Evolutionary conservation across 2,329 filamentous ascomycete genomes (phyloP).

Genomic region (Aspergillus ochraceoroseus): DNA sequence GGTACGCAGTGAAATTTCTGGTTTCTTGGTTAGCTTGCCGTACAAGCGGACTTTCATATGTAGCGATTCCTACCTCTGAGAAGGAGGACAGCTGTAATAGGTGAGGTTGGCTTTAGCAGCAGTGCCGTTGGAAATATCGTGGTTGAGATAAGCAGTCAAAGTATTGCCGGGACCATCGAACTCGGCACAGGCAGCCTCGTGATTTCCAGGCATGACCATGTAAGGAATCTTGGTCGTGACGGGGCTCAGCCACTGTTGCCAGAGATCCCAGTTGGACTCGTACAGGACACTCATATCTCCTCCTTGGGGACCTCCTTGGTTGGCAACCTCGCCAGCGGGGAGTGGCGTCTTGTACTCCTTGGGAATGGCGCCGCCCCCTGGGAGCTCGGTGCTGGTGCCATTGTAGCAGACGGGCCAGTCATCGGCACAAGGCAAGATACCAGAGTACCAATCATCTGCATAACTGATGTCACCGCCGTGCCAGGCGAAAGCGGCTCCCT

Average conservation of each 20-base stretch:
- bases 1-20: constrained; percentile 51
- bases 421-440: constrained; percentile 48
- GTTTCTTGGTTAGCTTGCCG: not conserved
- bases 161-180: constrained; percentile 46
- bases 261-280: constrained; percentile 51
- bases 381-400: constrained; percentile 43
- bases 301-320: constrained; percentile 46
- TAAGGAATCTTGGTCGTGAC: constrained; percentile 46
- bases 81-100: constrained; percentile 52
- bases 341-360: constrained; percentile 45
- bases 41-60: no score
- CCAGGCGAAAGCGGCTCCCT: constrained; percentile 50
- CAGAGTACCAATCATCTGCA: constrained; percentile 50
- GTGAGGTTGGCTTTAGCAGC: constrained; percentile 38
- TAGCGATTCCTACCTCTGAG: constrained; percentile 39
- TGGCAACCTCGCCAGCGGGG: constrained; percentile 44
- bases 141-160: constrained; percentile 47
- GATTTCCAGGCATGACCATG: constrained; percentile 51
- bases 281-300: constrained; percentile 50
- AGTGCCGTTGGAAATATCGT: constrained; percentile 44
- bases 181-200: constrained; percentile 48
- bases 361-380: constrained; percentile 33
- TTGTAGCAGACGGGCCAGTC: constrained; percentile 52
- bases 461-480: constrained; percentile 52
- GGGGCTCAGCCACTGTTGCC: constrained; percentile 48